Evolutionary conservation across 2,329 filamentous ascomycete genomes (phyloP).

Genomic region (Cryphonectria nitschkei): DNA sequence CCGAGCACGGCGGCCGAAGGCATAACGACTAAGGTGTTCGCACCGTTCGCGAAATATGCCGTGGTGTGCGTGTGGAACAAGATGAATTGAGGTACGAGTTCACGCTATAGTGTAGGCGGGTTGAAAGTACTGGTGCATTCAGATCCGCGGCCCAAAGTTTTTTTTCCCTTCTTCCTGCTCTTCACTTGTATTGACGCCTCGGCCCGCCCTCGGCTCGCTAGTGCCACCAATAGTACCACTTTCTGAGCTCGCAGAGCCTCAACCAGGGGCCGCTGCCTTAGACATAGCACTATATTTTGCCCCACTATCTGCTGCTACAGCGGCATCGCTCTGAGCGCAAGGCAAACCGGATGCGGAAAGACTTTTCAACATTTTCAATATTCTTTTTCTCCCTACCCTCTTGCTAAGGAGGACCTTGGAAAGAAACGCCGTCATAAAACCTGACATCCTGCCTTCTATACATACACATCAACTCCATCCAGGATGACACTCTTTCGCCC

Average conservation of each 20-base stretch:
- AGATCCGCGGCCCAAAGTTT: not conserved
- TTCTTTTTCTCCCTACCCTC: not conserved
- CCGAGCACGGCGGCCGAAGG: constrained; percentile 20
- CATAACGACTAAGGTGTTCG: constrained; percentile 27
- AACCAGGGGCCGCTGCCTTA: not conserved
- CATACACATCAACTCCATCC: not conserved
- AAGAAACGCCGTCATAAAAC: too few species aligned
- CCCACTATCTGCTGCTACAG: constrained; percentile 1
- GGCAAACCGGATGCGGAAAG: constrained; percentile 6
- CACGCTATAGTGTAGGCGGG: not conserved
- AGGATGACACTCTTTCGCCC: constrained; percentile 92
- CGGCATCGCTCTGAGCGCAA: not conserved
- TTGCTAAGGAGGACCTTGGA: not conserved
- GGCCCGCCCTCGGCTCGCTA: constrained; percentile 17
- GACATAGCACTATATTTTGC: not conserved
- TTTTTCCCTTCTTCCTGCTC: not conserved
- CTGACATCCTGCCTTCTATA: not conserved
- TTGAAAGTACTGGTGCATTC: not conserved
- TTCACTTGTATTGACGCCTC: not conserved
- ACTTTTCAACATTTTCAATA: not conserved
- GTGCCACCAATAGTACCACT: not conserved
- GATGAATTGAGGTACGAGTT: not conserved
- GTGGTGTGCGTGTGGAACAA: not conserved
- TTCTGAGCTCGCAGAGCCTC: not conserved
- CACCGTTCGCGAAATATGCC: not conserved